Evolutionary conservation across 2,329 filamentous ascomycete species (phyloP).

Genomic region (Coniochaeta sp.): DNA sequence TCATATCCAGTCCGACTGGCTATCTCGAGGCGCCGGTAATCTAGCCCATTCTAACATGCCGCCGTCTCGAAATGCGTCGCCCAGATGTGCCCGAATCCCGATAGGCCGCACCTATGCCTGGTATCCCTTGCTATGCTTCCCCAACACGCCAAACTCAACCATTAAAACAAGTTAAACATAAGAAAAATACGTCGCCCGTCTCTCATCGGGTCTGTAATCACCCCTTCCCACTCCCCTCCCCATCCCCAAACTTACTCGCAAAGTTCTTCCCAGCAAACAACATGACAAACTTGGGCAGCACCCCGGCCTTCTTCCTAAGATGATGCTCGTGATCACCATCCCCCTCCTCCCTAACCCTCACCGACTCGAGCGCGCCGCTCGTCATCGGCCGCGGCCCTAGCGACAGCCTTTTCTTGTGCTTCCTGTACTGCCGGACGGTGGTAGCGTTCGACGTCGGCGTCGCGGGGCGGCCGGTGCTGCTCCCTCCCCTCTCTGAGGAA

Average conservation of each 20-base stretch:
- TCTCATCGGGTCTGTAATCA: too few relatives aligned
- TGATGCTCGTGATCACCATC: neutral
- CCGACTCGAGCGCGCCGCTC: neutral
- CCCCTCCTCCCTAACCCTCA: neutral
- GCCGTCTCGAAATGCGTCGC: too few relatives aligned
- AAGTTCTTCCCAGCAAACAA: slow-evolving; percentile 21
- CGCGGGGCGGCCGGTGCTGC: neutral
- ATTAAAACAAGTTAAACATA: too few relatives aligned
- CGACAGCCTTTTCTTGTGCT: neutral
- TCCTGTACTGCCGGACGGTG: neutral
- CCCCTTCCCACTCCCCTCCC: too few relatives aligned
- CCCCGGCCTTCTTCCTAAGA: slow-evolving; percentile 3
- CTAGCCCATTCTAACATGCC: too few relatives aligned
- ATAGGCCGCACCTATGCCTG: too few relatives aligned
- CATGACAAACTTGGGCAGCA: slow-evolving; percentile 21
- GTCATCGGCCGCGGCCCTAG: neutral
- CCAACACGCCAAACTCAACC: too few relatives aligned
- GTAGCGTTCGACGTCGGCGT: neutral
- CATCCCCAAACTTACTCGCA: slow-evolving; percentile 4
- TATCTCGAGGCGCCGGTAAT: too few relatives aligned
- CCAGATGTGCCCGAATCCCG: too few relatives aligned
- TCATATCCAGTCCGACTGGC: too few relatives aligned
- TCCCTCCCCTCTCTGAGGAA: neutral
- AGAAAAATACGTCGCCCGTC: too few relatives aligned
- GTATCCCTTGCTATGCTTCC: too few relatives aligned